phyloP scores from a whole-genome alignment of 805 yeast genomes.

The Grigorovia jiainica region DNA sequence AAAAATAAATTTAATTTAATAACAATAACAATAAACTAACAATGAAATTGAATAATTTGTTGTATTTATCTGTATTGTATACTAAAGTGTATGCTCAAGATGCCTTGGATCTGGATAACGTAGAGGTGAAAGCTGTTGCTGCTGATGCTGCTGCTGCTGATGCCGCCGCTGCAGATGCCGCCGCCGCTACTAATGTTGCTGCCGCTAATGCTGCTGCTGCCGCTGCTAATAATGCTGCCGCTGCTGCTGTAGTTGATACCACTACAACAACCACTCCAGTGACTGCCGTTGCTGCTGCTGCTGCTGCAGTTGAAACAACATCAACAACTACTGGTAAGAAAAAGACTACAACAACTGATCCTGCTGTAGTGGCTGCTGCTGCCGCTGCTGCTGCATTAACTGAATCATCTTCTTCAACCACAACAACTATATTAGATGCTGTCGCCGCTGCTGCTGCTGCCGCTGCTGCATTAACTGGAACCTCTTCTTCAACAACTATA shows the following conservation, averaged over 20 bases:
- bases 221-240: neutral
- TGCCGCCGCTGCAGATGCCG: conserved; percentile 1
- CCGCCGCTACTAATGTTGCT: conserved; percentile 1
- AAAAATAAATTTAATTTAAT: no score
- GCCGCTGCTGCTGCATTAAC: neutral
- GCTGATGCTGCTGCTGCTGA: neutral
- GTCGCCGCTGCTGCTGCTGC: neutral
- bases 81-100: neutral
- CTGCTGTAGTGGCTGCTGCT: neutral
- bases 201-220: conserved; percentile 1
- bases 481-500: no score
- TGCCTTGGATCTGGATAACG: neutral
- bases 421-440: neutral
- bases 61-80: neutral
- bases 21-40: neutral
- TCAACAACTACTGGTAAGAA: no score
- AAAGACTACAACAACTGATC: no score
- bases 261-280: no score
- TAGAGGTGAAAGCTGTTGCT: neutral
- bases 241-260: no score
- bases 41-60: neutral
- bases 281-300: no score
- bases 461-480: no score
- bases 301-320: no score
- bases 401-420: neutral